Conservation (phyloP, 2,329 filamentous ascomycete species). For the Dryadomyces quercus-mongolicae region DNA sequence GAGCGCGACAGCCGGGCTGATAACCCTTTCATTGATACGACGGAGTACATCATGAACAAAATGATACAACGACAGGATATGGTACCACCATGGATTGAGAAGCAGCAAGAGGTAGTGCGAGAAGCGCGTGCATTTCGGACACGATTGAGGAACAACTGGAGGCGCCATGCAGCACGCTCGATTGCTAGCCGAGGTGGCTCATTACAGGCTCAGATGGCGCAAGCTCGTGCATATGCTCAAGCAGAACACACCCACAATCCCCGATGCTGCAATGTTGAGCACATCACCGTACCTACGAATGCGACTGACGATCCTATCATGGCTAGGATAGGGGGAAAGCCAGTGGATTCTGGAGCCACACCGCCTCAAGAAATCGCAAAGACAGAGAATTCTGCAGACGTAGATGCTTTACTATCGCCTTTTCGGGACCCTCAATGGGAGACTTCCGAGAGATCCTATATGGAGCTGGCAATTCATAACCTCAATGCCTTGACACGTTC, state of each 20-base stretch:
- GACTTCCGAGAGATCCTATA: conserved; percentile 58
- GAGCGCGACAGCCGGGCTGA: conserved; percentile 71
- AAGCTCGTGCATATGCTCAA: conserved; percentile 61
- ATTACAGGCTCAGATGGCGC: conserved; percentile 57
- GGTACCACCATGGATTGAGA: conserved; percentile 96
- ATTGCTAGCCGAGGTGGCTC: conserved; percentile 70
- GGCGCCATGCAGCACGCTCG: conserved; percentile 63
- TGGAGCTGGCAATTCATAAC: conserved; percentile 60
- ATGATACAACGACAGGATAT: conserved; percentile 96
- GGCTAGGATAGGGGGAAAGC: conserved; percentile 9
- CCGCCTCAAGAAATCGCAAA: neutral
- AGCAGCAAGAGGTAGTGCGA: conserved; percentile 78
- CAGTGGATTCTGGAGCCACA: neutral
- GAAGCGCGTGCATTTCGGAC: conserved; percentile 58
- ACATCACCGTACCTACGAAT: conserved; percentile 33
- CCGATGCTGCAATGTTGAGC: conserved; percentile 29
- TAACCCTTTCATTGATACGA: conserved; percentile 88
- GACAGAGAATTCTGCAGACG: neutral
- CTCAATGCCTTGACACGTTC: conserved; percentile 72
- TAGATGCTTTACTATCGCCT: conserved; percentile 26
- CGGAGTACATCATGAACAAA: conserved; percentile 96
- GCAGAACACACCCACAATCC: conserved; percentile 61
- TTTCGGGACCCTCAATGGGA: conserved; percentile 76
- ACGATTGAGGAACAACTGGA: conserved; percentile 73
- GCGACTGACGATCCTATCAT: conserved; percentile 36